These are phyloP conservation scores for Pythium plurisporium DNA, from an alignment of 352 stramenopile species.

Conservation along the genomic window DNA sequence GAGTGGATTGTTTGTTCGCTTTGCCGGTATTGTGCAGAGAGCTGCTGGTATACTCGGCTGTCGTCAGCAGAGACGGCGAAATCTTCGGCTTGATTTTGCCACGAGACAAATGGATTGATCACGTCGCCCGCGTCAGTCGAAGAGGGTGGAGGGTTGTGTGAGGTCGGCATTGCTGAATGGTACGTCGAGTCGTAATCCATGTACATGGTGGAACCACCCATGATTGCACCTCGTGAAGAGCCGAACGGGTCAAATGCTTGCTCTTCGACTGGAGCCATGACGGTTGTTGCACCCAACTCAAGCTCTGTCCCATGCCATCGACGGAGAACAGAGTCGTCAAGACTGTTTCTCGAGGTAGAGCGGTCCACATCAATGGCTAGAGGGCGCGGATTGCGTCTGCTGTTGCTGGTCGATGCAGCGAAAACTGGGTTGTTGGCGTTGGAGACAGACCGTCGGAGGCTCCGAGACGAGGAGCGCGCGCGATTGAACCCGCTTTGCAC, in stretches of 20 bases:
- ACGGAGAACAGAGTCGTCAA: slow-evolving; percentile 20
- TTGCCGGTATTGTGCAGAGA: slow-evolving; percentile 39
- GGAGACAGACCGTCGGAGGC: slow-evolving; percentile 2
- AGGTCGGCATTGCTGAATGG: background rate
- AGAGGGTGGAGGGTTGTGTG: background rate
- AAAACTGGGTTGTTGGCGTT: background rate
- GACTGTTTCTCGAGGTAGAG: slow-evolving; percentile 15
- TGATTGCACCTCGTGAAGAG: background rate
- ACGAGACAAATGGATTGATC: background rate
- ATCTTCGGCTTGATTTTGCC: slow-evolving; percentile 1
- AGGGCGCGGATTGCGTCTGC: background rate
- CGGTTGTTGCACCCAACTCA: background rate
- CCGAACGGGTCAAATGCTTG: background rate
- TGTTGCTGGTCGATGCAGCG: slow-evolving; percentile 2
- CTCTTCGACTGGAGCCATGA: background rate
- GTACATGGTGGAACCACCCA: slow-evolving; percentile 5
- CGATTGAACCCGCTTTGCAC: background rate
- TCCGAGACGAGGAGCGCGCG: background rate
- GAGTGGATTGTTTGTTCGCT: slow-evolving; percentile 36
- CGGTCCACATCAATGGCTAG: background rate
- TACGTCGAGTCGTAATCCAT: slow-evolving; percentile 3
- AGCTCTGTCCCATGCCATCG: slow-evolving; percentile 4
- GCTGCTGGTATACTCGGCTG: slow-evolving; percentile 7
- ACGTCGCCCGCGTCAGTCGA: background rate
- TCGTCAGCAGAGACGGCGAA: background rate